These are phyloP conservation scores for Coemansia sp. DNA, from an alignment of 192 early-diverging fungal species.

Conservation along the genomic window DNA sequence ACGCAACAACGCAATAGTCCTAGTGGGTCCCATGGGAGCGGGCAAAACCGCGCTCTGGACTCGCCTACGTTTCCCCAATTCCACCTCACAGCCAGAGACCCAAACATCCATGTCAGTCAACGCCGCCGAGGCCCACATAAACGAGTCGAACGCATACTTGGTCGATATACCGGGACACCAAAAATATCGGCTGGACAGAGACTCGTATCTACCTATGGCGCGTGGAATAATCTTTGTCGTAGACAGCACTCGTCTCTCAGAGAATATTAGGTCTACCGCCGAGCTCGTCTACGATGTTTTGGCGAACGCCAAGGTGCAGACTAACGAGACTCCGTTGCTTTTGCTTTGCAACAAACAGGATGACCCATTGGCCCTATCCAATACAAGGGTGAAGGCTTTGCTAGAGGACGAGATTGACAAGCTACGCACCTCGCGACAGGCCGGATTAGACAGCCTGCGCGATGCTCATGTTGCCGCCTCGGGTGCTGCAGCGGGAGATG, in stretches of 20 bases:
- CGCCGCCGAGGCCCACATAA: slow-evolving; percentile 20
- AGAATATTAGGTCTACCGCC: slow-evolving; percentile 63
- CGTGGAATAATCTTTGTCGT: slow-evolving; percentile 78
- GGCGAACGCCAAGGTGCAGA: slow-evolving; percentile 62
- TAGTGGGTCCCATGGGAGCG: slow-evolving; percentile 34
- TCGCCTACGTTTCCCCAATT: slow-evolving; percentile 38
- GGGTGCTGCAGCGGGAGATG: slow-evolving; percentile 18
- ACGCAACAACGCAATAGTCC: slow-evolving; percentile 30
- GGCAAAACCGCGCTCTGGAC: slow-evolving; percentile 53
- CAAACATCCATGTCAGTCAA: slow-evolving; percentile 51
- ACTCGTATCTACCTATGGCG: slow-evolving; percentile 70
- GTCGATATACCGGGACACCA: slow-evolving; percentile 92
- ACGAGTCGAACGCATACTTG: slow-evolving; percentile 42
- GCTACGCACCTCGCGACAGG: slow-evolving; percentile 32
- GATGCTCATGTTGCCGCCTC: slow-evolving; percentile 2
- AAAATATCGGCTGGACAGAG: slow-evolving; percentile 72
- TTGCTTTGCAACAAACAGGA: slow-evolving; percentile 88
- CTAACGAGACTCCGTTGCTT: slow-evolving; percentile 65
- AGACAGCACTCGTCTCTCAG: slow-evolving; percentile 66
- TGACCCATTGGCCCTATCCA: slow-evolving; percentile 68
- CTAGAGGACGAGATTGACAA: slow-evolving; percentile 79
- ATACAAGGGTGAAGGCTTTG: slow-evolving; percentile 63
- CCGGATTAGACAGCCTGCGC: slow-evolving; percentile 32
- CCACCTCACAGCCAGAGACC: slow-evolving; percentile 25
- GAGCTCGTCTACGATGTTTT: slow-evolving; percentile 86